Base-by-base conservation (phyloP, 2,329 filamentous ascomycete genomes). In the Claviceps sp. region DNA sequence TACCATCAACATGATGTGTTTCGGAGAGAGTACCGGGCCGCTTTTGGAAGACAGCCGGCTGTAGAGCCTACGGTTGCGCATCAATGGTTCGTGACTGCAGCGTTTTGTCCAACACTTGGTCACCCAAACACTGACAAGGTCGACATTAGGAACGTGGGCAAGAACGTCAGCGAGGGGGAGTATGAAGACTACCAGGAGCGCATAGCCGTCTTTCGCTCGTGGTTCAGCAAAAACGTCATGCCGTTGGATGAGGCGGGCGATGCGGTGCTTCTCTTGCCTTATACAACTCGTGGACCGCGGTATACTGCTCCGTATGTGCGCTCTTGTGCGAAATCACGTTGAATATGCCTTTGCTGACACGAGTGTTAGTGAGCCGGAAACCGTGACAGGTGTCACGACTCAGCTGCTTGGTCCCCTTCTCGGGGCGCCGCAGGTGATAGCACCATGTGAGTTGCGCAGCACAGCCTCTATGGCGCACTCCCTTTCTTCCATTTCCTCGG, bases 141-240 rank as follows among this genome's bases (percentile, higher is more conserved):
- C 29, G 17, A 17, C 20, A 50, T 11, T 34, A 66, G 64, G 62
- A 26, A 53, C 23, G 42, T 56, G 6, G 64, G 64, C 29, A 53
- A 56, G 26, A 50, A 50, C 3, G 54, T 61, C 4, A 56, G 53
- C n/a, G 58, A 62, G 49, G 38, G 55, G 5, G 46, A 60, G 43
- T 62, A 62, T 52, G 46, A 57, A 1, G 44, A 56, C 6, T 53
- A 63, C 36, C 44, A 53, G 34, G 16, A 50, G 29, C 61, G 62
- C 16, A 54, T 68, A 3, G 43, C 54, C 1, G 53, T 63, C 1
- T 68, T 66, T 47, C 58, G 54, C 8, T 45, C 54, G 20, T 69
- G 67, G 67, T 68, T 69, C 52, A 48, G 56, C 20, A 20, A 60
- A 22, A 57, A 59, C 4, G 53, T 69, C 52, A 57, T 64, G 52